Conservation (phyloP, 2,329 filamentous ascomycete genomes). For the Arthrobotrys sinensis region DNA sequence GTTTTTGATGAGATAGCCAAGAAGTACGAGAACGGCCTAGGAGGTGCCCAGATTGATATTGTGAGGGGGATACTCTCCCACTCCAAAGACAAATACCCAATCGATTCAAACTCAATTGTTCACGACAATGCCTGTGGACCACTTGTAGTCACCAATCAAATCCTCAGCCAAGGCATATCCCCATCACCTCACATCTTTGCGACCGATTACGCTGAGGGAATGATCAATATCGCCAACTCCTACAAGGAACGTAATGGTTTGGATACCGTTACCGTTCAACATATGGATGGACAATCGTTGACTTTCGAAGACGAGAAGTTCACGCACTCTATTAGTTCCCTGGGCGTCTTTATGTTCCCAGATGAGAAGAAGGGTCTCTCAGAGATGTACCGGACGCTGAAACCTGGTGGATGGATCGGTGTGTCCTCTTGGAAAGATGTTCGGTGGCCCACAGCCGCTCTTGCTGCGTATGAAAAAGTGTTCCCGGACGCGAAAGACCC, state of each 20-base stretch:
- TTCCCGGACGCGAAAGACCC: constrained; percentile 37
- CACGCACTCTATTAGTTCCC: constrained; percentile 44
- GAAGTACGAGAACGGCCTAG: constrained; percentile 32
- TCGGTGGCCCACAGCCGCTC: constrained; percentile 34
- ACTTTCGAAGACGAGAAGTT: constrained; percentile 50
- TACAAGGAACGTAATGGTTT: constrained; percentile 25
- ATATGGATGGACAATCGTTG: constrained; percentile 47
- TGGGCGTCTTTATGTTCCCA: constrained; percentile 52
- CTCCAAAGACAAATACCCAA: constrained; percentile 6
- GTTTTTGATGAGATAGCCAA: constrained; percentile 49
- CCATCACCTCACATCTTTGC: constrained; percentile 37
- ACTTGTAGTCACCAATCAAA: constrained; percentile 27
- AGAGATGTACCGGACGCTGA: constrained; percentile 39
- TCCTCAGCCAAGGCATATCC: constrained; percentile 5
- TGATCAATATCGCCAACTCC: constrained; percentile 31
- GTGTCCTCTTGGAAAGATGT: constrained; percentile 46
- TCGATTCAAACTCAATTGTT: constrained; percentile 30
- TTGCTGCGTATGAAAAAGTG: constrained; percentile 17
- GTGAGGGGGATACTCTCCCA: constrained; percentile 20
- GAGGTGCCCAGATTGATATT: constrained; percentile 45
- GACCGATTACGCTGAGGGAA: constrained; percentile 46
- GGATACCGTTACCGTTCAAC: constrained; percentile 33
- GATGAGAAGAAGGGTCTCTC: constrained; percentile 38
- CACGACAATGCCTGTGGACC: constrained; percentile 55
- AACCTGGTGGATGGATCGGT: constrained; percentile 45